These are phyloP conservation scores for Discostella stelligeroides DNA, from an alignment of 108 stramenopile genomes.

Conservation along the genomic window DNA sequence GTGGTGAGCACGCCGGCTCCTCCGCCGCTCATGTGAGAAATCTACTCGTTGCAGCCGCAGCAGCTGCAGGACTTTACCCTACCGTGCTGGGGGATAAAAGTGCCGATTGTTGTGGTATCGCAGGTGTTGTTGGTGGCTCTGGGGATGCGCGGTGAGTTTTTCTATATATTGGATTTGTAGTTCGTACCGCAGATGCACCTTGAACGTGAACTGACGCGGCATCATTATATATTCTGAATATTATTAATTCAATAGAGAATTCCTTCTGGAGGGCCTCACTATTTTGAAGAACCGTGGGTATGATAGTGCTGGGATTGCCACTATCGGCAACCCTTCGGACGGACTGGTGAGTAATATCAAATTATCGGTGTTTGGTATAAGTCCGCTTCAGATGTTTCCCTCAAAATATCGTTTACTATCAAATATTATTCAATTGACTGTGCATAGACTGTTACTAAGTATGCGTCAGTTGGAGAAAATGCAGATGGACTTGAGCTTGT, in stretches of 20 bases:
- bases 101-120: conserved; percentile 64
- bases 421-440: background rate
- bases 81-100: conserved; percentile 12
- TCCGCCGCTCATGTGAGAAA: conserved; percentile 8
- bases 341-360: conserved; percentile 30
- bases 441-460: conserved; percentile 84
- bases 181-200: no score
- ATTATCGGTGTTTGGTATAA: background rate
- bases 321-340: conserved; percentile 54
- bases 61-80: conserved; percentile 14
- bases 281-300: conserved; percentile 99
- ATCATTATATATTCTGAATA: no score
- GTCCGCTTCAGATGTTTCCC: background rate
- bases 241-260: conserved; percentile 41
- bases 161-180: background rate
- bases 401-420: conserved; percentile 3
- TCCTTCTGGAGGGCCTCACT: conserved; percentile 92
- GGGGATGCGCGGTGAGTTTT: conserved; percentile 53
- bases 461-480: conserved; percentile 92
- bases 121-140: conserved; percentile 53
- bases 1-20: background rate
- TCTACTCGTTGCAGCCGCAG: conserved; percentile 26
- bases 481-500: conserved; percentile 93
- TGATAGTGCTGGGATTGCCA: conserved; percentile 97
- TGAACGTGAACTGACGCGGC: no score